Base-by-base conservation (phyloP, 306 rosid genomes). In the Hippophae gyantsensis region DNA sequence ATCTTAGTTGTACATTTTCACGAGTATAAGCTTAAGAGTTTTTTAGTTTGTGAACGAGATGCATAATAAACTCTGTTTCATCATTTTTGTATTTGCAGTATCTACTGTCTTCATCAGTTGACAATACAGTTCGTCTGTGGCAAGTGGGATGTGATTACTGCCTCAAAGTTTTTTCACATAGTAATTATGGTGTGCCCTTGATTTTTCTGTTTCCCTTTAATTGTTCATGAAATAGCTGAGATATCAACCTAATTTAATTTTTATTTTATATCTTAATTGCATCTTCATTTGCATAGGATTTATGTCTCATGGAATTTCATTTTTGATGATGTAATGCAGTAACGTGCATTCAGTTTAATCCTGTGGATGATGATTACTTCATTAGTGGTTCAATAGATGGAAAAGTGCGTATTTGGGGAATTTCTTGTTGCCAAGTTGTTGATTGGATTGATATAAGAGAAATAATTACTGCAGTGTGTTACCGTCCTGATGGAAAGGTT, bases 331-430 rank as follows among this genome's bases (percentile, higher is more conserved):
- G 53, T 66, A 42, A 32, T 78, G 70, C 70, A 93, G 99, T 93
- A 78, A 88, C 99, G 5, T 60, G 97, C 67, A 85, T 86, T 69
- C 97, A 93, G 65, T 93, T 93, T 75, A 88, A 88, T 78, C 99
- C 99, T 0, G 71, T 80, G 66, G 94, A 93, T 79, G 99, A 93
- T 48, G 71, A 86, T 64, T 82, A 78, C 78, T 93, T 93, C 89
- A 86, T 93, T 60, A 93, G 95, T 32, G 99, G 99, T 72, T 93
- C 95, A 25, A 88, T 93, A 60, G 99, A 93, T 71, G 97, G 97
- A 66, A 93, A 93, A 83, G 87, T 93, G 56, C 99, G 99, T 68
- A 80, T 93, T 59, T 93, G 99, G 99, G 70, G 80, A 47, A 77
- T 88, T 72, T 58, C 82, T 57, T 77, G 68, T 66, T 77, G 81